Evolutionary conservation across 306 rosid genomes (phyloP).

Genomic region (Vigna reflexopilosa): DNA sequence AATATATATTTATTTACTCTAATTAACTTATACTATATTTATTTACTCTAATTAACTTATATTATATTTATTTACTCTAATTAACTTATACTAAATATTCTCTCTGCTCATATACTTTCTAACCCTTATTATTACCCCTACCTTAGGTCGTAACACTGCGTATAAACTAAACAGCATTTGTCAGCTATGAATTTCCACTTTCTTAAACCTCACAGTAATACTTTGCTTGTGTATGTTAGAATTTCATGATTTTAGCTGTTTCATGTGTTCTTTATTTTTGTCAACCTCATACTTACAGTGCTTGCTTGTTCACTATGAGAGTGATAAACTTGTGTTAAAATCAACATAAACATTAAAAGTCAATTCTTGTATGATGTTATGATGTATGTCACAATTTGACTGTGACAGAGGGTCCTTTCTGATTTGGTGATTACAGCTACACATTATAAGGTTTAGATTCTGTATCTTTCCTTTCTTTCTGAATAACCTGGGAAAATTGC

Average conservation of each 20-base stretch:
- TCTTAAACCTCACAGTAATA: constrained; percentile 26
- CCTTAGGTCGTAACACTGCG: no score
- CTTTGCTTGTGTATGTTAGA: constrained; percentile 20
- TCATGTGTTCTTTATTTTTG: constrained; percentile 16
- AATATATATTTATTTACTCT: no score
- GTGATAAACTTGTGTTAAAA: not conserved
- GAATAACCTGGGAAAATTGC: not conserved
- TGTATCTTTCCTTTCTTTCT: not conserved
- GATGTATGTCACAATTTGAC: constrained; percentile 10
- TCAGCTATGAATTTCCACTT: constrained; percentile 22
- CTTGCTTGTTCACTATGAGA: constrained; percentile 12
- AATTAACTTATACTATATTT: no score
- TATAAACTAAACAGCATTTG: constrained; percentile 9
- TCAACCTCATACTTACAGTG: not conserved
- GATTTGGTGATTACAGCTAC: constrained; percentile 20
- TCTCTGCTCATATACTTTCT: no score
- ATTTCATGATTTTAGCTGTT: constrained; percentile 23
- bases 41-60: no score
- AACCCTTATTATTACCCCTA: no score
- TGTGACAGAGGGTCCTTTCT: constrained; percentile 30
- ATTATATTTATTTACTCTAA: no score
- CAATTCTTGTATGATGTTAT: constrained; percentile 14
- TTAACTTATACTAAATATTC: no score
- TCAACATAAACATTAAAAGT: constrained; percentile 26
- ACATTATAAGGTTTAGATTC: constrained; percentile 24